These are phyloP conservation scores for Vitis riparia DNA, from an alignment of 164 flowering plant genomes.

Conservation along the genomic window DNA sequence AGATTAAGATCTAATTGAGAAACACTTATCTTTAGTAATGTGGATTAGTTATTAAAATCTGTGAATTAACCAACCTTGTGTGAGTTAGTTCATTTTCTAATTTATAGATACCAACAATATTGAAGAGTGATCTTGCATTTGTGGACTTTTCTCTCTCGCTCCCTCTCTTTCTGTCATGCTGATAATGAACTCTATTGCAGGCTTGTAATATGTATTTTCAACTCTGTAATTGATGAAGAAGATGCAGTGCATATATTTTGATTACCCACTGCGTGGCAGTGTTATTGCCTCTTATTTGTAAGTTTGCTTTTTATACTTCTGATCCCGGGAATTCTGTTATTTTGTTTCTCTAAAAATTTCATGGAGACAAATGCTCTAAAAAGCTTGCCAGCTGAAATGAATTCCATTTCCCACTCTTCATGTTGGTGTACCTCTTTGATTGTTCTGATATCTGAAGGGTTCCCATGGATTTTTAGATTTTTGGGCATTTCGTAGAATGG, in stretches of 20 bases:
- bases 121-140: too few species aligned
- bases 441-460: not conserved
- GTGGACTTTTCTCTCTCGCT: not conserved
- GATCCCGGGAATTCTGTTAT: too few species aligned
- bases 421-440: not conserved
- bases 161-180: not conserved
- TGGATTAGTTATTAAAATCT: too few species aligned
- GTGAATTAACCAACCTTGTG: too few species aligned
- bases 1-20: too few species aligned
- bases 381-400: not conserved
- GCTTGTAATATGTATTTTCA: conserved; percentile 35
- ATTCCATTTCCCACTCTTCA: not conserved
- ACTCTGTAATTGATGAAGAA: conserved; percentile 33
- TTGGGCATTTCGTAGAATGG: too few species aligned
- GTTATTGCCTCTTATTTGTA: not conserved
- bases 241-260: conserved; percentile 32
- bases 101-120: too few species aligned
- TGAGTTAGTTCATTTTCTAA: too few species aligned
- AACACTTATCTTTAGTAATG: too few species aligned
- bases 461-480: not conserved
- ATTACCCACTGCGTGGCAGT: conserved; percentile 1
- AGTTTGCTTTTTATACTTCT: not conserved
- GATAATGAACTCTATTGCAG: conserved; percentile 32
- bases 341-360: not conserved
- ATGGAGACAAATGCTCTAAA: not conserved